Conservation (phyloP, 1,284 basidiomycete genomes). For the Afroboletus lepidellus region DNA sequence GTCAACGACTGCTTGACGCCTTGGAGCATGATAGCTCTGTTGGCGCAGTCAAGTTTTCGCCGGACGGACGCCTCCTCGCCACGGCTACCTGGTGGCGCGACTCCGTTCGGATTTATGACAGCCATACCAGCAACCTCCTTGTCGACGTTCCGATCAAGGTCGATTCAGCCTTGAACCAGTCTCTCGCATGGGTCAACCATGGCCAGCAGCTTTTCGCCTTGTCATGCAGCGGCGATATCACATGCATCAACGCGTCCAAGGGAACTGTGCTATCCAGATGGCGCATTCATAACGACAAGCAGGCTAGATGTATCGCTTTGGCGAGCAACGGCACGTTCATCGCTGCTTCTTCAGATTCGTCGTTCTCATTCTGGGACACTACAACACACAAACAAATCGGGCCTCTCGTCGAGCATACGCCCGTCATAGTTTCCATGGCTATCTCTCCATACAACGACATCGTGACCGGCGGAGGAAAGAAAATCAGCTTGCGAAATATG, state of each 20-base stretch:
- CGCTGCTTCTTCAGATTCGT: slow-evolving; percentile 3
- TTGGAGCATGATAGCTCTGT: background rate
- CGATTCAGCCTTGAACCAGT: slow-evolving; percentile 1
- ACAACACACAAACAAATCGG: slow-evolving; percentile 1
- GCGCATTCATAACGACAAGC: background rate
- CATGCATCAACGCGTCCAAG: background rate
- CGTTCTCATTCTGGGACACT: slow-evolving; percentile 4
- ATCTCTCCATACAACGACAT: background rate
- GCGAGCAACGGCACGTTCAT: slow-evolving; percentile 2
- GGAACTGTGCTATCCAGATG: background rate
- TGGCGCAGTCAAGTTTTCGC: slow-evolving; percentile 1
- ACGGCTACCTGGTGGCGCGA: slow-evolving; percentile 1
- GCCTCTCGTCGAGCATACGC: background rate
- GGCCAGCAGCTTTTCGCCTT: background rate
- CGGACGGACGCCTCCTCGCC: background rate
- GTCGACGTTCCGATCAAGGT: background rate
- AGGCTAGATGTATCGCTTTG: slow-evolving; percentile 1
- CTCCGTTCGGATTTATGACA: slow-evolving; percentile 1
- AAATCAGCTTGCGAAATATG: background rate
- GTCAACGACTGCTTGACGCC: slow-evolving; percentile 1
- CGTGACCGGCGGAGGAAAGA: background rate
- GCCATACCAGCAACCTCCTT: background rate
- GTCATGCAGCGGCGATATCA: background rate
- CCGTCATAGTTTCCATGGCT: background rate
- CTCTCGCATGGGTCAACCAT: slow-evolving; percentile 1